A percentile compares a stretch with the other conserved stretches of the same genome.
Evolutionary conservation across 2,329 filamentous ascomycete species (phyloP).

Genomic region (Calonectria pauciramosa): DNA sequence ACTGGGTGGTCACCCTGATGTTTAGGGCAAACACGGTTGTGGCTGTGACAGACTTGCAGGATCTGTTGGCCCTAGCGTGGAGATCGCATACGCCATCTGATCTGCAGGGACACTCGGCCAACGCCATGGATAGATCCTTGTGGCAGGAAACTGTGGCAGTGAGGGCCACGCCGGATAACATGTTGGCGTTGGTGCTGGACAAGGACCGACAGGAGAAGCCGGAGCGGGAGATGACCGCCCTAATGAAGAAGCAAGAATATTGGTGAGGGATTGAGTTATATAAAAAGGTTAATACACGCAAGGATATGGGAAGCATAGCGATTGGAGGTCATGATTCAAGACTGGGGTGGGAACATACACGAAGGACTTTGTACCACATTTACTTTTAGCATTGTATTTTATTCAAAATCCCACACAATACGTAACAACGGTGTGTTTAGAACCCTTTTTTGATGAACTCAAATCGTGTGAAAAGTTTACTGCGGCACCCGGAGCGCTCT

Average conservation of each 20-base stretch:
- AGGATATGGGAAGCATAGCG: background rate
- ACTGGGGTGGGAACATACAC: background rate
- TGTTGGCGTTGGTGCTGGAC: background rate
- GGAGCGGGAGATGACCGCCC: background rate
- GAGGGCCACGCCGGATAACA: background rate
- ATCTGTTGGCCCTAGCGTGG: background rate
- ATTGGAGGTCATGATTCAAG: background rate
- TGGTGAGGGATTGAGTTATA: background rate
- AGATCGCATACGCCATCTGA: background rate
- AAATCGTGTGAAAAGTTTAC: background rate
- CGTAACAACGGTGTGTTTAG: background rate
- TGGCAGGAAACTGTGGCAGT: background rate
- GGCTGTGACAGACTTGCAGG: background rate
- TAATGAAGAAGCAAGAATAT: background rate
- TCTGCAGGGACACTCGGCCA: background rate
- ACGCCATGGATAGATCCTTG: background rate
- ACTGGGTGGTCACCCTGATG: background rate
- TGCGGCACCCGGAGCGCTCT: background rate
- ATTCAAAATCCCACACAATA: background rate
- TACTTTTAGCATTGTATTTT: background rate
- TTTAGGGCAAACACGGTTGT: background rate
- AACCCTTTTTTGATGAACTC: background rate
- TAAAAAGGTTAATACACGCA: background rate
- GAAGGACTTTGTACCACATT: background rate
- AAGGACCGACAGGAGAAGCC: background rate